Evolutionary conservation across 129 eudicot species (phyloP).

Genomic region (Chrysanthemum lavandulifolium): DNA sequence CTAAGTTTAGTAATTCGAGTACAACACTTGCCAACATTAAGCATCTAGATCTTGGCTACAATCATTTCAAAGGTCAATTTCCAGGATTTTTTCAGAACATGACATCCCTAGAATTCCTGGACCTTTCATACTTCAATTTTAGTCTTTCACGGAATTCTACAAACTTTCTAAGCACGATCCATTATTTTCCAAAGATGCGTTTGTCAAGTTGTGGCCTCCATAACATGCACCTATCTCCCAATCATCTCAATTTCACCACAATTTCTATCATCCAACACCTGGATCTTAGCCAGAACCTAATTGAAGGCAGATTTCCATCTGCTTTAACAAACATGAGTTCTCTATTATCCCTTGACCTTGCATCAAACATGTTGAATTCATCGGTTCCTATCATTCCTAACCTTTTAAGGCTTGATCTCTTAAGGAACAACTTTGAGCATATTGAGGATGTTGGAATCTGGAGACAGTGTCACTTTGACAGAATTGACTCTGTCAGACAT

Average conservation of each 20-base stretch:
- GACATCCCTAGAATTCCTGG: conserved; percentile 14
- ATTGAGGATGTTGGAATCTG: too few species aligned
- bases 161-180: neutral
- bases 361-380: too few species aligned
- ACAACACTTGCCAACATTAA: neutral
- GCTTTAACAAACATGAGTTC: conserved; percentile 7
- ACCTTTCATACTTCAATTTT: conserved; percentile 4
- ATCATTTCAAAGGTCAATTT: neutral
- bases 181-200: neutral
- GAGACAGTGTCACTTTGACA: too few species aligned
- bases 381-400: too few species aligned
- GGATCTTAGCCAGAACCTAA: too few species aligned
- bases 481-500: too few species aligned
- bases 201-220: neutral
- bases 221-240: too few species aligned
- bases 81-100: conserved; percentile 4
- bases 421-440: too few species aligned
- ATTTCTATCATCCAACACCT: conserved; percentile 4
- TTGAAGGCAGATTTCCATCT: too few species aligned
- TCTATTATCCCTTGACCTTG: too few species aligned
- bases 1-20: conserved; percentile 1
- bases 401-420: too few species aligned
- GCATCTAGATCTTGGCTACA: conserved; percentile 21
- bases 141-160: neutral
- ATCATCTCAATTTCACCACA: neutral